Base-by-base conservation (phyloP, 2,329 filamentous ascomycete genomes). In the Trichoderma endophyticum region DNA sequence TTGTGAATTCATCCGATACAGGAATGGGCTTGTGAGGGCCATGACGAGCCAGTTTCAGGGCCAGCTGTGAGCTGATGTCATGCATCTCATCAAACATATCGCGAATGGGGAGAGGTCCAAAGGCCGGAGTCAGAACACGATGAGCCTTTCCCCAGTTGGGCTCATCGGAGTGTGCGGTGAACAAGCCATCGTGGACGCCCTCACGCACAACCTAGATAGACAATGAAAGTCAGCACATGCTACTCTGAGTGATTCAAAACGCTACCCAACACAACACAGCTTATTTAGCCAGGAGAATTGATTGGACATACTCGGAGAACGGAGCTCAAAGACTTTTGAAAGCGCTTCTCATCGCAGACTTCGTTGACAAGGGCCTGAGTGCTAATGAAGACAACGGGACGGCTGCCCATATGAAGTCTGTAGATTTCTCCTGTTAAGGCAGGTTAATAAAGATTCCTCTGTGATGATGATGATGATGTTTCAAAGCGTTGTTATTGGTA, bases 61-160 rank as follows among this genome's bases (percentile, higher is more conserved):
- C 85, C 64, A 93, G 80, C 77, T 93, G 91, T 0, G 85, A 84
- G 5, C 90, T 87, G 73, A 93, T 89, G 75, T 93, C 91, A 74
- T 90, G 85, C 89, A 91, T 91, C 76, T 90, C 89, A 73, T 87
- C 84, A 73, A 91, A 93, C 91, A 93, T 93, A 71, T 81, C 83
- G 43, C 88, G 85, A 75, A 94, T 93, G 1, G 87, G 85, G 26
- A 93, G 79, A 0, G 91, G 91, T 0, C 91, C 91, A 78, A 93
- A 93, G 3, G 90, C 90, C 0, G 91, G 91, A 76, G 91, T 86
- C 69, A 93, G 82, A 18, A 90, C 82, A 26, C 89, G 83, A 76
- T 93, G 88, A 32, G 92, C 91, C 74, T 91, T 86, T 30, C 86
- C 88, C 91, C 91, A 93, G 76, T 90, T 89, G 70, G 85, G 83